Conservation (phyloP, 805 yeast species). For the Saturnispora bothae region DNA sequence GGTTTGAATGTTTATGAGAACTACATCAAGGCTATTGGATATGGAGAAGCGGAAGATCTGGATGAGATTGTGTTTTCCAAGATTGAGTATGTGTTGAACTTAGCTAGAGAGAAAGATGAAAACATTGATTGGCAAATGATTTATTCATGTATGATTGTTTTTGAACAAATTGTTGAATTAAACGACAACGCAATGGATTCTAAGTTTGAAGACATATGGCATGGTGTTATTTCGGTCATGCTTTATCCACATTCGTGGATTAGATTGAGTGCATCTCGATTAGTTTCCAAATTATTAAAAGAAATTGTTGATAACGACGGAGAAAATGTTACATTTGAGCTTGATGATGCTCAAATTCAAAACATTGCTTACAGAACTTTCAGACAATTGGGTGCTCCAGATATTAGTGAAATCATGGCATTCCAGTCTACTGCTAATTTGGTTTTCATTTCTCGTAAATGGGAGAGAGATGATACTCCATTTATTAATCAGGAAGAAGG, state of each 20-base stretch:
- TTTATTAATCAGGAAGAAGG: conserved; percentile 20
- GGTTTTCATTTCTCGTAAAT: conserved; percentile 45
- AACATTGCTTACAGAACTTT: conserved; percentile 55
- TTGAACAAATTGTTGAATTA: conserved; percentile 16
- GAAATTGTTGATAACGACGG: conserved; percentile 15
- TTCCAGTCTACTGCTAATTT: conserved; percentile 57
- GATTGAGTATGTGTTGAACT: conserved; percentile 14
- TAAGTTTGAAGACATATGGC: conserved; percentile 41
- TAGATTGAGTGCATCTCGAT: conserved; percentile 52
- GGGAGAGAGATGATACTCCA: conserved; percentile 40
- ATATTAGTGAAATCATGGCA: conserved; percentile 52
- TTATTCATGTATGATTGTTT: conserved; percentile 50
- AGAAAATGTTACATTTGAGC: conserved; percentile 24
- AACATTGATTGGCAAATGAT: conserved; percentile 62
- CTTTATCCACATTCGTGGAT: conserved; percentile 92
- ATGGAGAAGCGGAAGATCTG: conserved; percentile 22
- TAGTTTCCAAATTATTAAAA: conserved; percentile 43
- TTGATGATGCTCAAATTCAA: conserved; percentile 40
- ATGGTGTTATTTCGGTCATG: conserved; percentile 39
- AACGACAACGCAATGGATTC: conserved; percentile 28
- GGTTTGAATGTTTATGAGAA: conserved; percentile 65
- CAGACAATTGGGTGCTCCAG: conserved; percentile 77
- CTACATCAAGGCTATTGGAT: conserved; percentile 40
- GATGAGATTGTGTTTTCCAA: conserved; percentile 22
- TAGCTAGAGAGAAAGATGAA: conserved; percentile 29